Percentiles rank a stretch among this genome's conserved stretches.
phyloP scores from a whole-genome alignment of 2,329 filamentous ascomycete genomes.

The Cordyceps fumosorosea region DNA sequence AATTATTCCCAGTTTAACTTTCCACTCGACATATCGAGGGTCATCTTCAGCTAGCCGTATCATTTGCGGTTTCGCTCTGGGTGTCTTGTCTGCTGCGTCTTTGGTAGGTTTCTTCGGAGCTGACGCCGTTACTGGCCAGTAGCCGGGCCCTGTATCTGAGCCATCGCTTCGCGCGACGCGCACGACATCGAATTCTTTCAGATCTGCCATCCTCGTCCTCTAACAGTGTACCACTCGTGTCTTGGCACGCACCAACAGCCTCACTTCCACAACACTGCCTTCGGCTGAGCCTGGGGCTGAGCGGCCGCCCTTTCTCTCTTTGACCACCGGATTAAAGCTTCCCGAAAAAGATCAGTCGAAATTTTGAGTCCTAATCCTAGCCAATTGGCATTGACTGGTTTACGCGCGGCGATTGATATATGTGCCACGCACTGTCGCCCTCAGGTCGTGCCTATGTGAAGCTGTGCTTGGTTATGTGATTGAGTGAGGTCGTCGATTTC shows the following conservation, averaged over 20 bases:
- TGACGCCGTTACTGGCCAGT: constrained; percentile 32
- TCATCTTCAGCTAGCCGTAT: constrained; percentile 36
- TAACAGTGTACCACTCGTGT: not conserved
- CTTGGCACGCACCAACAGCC: not conserved
- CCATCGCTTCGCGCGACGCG: constrained; percentile 40
- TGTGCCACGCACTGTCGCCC: not conserved
- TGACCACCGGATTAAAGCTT: not conserved
- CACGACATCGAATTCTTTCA: constrained; percentile 36
- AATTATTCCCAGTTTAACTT: constrained; percentile 38
- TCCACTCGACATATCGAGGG: constrained; percentile 38
- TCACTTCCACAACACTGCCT: not conserved
- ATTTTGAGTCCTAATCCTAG: not conserved
- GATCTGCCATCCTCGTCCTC: constrained; percentile 23
- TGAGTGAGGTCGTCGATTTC: not conserved
- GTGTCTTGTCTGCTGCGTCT: constrained; percentile 29
- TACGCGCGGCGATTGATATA: not conserved
- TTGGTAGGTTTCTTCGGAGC: constrained; percentile 32
- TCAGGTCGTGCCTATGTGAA: constrained; percentile 4
- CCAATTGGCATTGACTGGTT: constrained; percentile 3
- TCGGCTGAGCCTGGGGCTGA: not conserved
- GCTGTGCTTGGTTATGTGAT: not conserved
- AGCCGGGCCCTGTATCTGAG: constrained; percentile 36
- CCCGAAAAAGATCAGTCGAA: not conserved
- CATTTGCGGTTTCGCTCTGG: constrained; percentile 38
- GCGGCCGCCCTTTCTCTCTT: not conserved